These are phyloP conservation scores for Lichtheimia ornata DNA, from an alignment of 371 early-diverging fungal genomes.

Conservation along the genomic window DNA sequence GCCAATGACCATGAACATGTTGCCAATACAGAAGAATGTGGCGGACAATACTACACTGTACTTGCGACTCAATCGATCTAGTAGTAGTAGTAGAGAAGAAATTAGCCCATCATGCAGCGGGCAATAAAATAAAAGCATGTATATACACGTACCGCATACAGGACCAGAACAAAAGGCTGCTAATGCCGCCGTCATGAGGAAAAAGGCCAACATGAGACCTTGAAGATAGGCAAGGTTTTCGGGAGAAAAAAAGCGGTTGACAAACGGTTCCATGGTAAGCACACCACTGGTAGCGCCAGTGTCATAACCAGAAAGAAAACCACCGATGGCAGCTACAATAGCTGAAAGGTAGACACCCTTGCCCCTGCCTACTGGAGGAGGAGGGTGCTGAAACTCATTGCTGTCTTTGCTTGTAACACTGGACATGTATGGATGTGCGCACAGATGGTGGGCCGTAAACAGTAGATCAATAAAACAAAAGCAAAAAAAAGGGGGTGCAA, in stretches of 20 bases:
- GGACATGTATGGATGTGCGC: too few relatives aligned
- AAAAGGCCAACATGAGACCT: conserved; percentile 37
- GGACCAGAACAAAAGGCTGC: conserved; percentile 43
- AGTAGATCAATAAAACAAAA: too few relatives aligned
- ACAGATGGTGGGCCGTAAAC: too few relatives aligned
- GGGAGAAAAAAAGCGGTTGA: conserved; percentile 16
- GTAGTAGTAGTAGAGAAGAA: conserved; percentile 17
- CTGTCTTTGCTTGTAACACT: too few relatives aligned
- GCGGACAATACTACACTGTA: conserved; percentile 41
- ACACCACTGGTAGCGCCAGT: conserved; percentile 35
- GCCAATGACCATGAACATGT: conserved; percentile 49
- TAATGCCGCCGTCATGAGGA: conserved; percentile 47
- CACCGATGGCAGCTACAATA: conserved; percentile 30
- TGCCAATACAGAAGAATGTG: conserved; percentile 37
- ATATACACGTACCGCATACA: conserved; percentile 35
- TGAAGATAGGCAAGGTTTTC: conserved; percentile 22
- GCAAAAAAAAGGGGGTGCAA: too few relatives aligned
- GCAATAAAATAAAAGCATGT: background rate
- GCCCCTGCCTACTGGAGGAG: background rate
- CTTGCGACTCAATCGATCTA: conserved; percentile 47
- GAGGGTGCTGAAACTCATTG: too few relatives aligned
- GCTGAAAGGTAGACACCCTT: conserved; percentile 31
- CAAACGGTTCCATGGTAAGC: conserved; percentile 23
- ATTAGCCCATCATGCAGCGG: conserved; percentile 1
- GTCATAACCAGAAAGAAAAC: conserved; percentile 43